phyloP scores from a whole-genome alignment of 2,329 filamentous ascomycete species.

The Penicillium sp. region DNA sequence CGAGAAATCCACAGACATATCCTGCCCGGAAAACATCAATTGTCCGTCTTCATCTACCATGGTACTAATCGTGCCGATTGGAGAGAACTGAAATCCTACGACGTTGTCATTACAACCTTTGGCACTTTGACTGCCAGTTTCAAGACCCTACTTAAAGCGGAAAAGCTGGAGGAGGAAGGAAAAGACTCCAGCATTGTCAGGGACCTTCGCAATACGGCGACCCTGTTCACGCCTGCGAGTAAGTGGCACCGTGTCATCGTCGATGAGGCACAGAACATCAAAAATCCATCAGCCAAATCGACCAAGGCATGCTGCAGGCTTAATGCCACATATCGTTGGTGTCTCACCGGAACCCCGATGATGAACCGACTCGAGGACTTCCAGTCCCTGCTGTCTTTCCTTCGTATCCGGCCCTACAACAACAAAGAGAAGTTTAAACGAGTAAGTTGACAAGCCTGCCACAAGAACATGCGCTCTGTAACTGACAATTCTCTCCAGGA shows the following conservation, averaged over 20 bases:
- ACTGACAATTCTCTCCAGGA: conserved; percentile 33
- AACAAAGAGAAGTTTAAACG: conserved; percentile 62
- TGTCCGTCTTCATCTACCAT: conserved; percentile 72
- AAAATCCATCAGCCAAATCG: conserved; percentile 67
- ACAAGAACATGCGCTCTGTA: neutral
- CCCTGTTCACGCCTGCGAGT: conserved; percentile 60
- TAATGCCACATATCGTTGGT: conserved; percentile 66
- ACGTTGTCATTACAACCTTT: conserved; percentile 79
- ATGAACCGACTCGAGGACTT: conserved; percentile 83
- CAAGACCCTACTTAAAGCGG: conserved; percentile 59
- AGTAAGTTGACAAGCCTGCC: conserved; percentile 40
- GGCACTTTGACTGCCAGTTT: conserved; percentile 69
- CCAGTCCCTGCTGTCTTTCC: conserved; percentile 74
- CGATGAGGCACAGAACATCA: conserved; percentile 80
- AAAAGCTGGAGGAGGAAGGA: conserved; percentile 52
- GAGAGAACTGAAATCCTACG: conserved; percentile 63
- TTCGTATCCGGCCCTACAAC: conserved; percentile 74
- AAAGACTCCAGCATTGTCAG: conserved; percentile 29
- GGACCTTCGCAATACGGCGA: conserved; percentile 6
- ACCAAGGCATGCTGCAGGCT: conserved; percentile 63
- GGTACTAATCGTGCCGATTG: conserved; percentile 62
- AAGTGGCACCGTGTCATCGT: conserved; percentile 71
- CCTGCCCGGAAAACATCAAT: conserved; percentile 53
- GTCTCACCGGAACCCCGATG: conserved; percentile 81
- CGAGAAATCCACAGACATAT: conserved; percentile 74